Base-by-base conservation (phyloP, 140 eudicot species). In the Oenanthe javanica region DNA sequence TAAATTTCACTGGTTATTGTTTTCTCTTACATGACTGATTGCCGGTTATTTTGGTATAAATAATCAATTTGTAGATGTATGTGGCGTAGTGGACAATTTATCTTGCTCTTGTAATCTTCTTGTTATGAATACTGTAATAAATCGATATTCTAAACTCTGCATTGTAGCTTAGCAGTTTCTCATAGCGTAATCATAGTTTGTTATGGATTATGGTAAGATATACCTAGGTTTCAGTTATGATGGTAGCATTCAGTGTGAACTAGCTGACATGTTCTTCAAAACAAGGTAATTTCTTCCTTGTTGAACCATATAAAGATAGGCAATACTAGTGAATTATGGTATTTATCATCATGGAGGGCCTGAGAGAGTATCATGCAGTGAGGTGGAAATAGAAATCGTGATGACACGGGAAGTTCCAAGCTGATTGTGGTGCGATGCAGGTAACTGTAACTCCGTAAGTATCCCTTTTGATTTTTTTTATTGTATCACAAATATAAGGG, bases 401-500 rank as follows among this genome's bases (percentile, higher is more conserved):
- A 4, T 13, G 46, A 67, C 25, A 14, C 3, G 43, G 46, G 46
- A 25, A 13, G 73, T 67, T 67, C 9, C 12, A 31, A 67, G 46
- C 46, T 13, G 8, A 5, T 31, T 4, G 27, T 66, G 18, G 4
- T 66, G 18, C 27, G 14, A 36, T 31, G 73, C 73, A 67, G 40
- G 46, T 67, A 36, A 36, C 40, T 36, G 40, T 36, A 36, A 36
- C 40, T 36, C 40, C 40, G 40, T 36, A 66, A 66, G 40, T 27
- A 11, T 67, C 45, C 40, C 7, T 12, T 27, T 67, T 23, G 7
- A 31, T 67, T 67, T 5, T 67, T 12, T 38, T 48, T 89, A 91
- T 55, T 80, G 23, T 86, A 45, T 89, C 93, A 13, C 87, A 23
- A 25, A 66, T 31, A 66, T 66, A 31, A 9, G 14, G 4, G 18